Conservation (phyloP, 441 rosid species). For the Pelargonium myrrhifolium region DNA sequence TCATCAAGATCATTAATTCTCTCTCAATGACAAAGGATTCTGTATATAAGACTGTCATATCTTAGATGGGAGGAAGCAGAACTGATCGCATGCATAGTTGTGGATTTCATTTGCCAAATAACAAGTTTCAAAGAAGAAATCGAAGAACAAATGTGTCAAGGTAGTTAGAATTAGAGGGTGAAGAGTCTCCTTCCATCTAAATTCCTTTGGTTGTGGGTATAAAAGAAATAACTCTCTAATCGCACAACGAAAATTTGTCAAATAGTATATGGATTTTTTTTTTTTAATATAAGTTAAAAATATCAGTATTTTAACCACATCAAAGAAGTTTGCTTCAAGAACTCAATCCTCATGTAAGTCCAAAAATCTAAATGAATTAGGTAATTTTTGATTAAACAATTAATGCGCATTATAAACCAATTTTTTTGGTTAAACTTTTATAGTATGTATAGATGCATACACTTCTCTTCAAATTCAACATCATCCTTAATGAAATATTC, state of each 20-base stretch:
- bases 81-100: not conserved
- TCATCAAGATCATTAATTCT: not conserved
- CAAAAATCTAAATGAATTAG: not conserved
- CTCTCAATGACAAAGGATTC: not conserved
- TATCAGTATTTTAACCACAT: not conserved
- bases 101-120: conserved; percentile 2
- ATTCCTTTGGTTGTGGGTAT: not conserved
- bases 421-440: too few species aligned
- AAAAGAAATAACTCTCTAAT: not conserved
- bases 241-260: not conserved
- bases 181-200: conserved; percentile 4
- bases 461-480: too few species aligned
- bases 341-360: not conserved
- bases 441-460: too few species aligned
- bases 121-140: not conserved
- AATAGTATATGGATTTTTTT: not conserved
- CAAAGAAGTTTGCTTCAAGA: not conserved
- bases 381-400: not conserved
- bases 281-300: not conserved
- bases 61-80: not conserved
- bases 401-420: too few species aligned
- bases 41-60: not conserved
- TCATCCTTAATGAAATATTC: too few species aligned
- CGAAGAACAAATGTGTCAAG: not conserved
- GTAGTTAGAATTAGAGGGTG: not conserved